A percentile compares a stretch with the other conserved stretches of the same genome.
Evolutionary conservation across 2,329 filamentous ascomycete genomes (phyloP).

Genomic region (Talaromyces sp.): DNA sequence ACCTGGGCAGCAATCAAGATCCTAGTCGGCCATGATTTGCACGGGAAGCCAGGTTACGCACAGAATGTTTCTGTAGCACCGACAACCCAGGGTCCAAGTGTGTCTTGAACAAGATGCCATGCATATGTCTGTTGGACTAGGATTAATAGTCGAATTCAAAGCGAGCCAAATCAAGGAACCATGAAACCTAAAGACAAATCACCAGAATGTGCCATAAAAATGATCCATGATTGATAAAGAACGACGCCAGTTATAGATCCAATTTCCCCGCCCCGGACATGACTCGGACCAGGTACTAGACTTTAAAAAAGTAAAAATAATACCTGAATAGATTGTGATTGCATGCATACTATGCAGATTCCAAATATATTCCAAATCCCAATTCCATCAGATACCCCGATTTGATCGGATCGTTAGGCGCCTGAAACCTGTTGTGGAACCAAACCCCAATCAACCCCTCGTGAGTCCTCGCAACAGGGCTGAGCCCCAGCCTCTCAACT

Average conservation of each 20-base stretch:
- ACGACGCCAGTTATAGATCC: background rate
- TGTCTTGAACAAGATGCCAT: background rate
- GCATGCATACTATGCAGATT: background rate
- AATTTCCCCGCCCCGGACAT: too few species aligned
- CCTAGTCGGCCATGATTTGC: background rate
- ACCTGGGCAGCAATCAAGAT: background rate
- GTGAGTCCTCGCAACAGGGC: background rate
- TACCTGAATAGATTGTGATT: background rate
- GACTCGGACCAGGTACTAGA: too few species aligned
- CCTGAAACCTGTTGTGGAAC: constrained; percentile 15
- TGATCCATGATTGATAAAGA: background rate
- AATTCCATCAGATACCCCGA: background rate
- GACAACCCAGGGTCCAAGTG: constrained; percentile 17
- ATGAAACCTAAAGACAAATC: too few species aligned
- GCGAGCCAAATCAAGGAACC: too few species aligned
- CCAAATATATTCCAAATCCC: background rate
- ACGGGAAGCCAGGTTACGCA: background rate
- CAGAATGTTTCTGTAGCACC: constrained; percentile 13
- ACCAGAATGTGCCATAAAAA: too few species aligned
- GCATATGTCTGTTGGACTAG: constrained; percentile 3
- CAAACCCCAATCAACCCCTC: constrained; percentile 6
- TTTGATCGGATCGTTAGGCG: background rate
- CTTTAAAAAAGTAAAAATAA: background rate
- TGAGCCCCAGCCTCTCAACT: background rate
- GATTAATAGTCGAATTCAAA: background rate